These are phyloP conservation scores for Chernovozyma aurita DNA, from an alignment of 1,139 yeast species.

Conservation along the genomic window DNA sequence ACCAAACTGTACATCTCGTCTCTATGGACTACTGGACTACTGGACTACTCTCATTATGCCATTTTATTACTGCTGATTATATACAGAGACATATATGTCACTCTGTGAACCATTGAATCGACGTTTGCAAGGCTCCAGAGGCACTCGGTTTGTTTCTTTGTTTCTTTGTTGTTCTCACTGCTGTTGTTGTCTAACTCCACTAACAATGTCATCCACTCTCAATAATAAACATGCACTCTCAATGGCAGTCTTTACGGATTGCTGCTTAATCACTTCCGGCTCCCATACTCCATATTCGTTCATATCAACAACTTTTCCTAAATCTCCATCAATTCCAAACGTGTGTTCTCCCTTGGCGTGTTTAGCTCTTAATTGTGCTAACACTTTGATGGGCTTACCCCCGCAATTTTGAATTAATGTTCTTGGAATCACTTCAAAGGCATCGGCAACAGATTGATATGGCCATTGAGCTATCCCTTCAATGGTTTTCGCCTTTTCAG, in stretches of 20 bases:
- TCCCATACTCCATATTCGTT: constrained; percentile 96
- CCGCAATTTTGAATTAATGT: constrained; percentile 97
- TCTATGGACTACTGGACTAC: too few relatives aligned
- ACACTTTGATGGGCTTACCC: constrained; percentile 86
- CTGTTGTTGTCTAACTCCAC: constrained; percentile 68
- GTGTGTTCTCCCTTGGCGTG: constrained; percentile 88
- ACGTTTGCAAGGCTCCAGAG: too few relatives aligned
- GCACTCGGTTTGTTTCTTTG: too few relatives aligned
- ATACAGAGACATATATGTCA: too few relatives aligned
- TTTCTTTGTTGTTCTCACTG: too few relatives aligned
- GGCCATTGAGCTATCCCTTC: constrained; percentile 99
- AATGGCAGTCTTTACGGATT: constrained; percentile 92
- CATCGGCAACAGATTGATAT: constrained; percentile 97
- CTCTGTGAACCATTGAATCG: too few relatives aligned
- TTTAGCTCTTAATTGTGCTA: constrained; percentile 90
- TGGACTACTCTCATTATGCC: too few relatives aligned
- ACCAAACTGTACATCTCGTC: too few relatives aligned
- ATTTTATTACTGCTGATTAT: too few relatives aligned
- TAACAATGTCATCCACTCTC: constrained; percentile 95
- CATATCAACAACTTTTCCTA: constrained; percentile 94
- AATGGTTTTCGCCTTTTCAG: constrained; percentile 86
- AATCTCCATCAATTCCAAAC: constrained; percentile 92
- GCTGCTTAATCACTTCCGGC: constrained; percentile 96
- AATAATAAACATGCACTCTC: constrained; percentile 93
- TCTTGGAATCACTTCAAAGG: constrained; percentile 96